Percentiles rank a stretch among this genome's conserved stretches.
Conservation (phyloP, 768 basidiomycete genomes). For the Boletellus ananas region DNA sequence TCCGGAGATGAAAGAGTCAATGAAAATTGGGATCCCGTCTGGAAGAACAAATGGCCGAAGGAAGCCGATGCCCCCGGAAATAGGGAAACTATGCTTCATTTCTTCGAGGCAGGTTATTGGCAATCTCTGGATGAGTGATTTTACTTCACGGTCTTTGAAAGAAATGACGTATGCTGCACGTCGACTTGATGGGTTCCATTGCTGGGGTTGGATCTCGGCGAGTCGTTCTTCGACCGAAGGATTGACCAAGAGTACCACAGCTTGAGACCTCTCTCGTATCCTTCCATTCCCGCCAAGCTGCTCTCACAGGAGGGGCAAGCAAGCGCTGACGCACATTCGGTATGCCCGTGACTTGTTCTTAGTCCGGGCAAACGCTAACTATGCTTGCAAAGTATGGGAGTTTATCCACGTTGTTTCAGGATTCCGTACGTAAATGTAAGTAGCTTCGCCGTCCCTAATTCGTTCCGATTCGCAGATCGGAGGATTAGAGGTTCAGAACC, state of each 20-base stretch:
- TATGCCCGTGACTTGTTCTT: constrained; percentile 14
- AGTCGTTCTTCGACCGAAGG: constrained; percentile 71
- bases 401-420: constrained; percentile 77
- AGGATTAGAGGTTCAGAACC: constrained; percentile 79
- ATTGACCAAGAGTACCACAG: constrained; percentile 79
- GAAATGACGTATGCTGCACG: constrained; percentile 75
- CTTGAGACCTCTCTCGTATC: constrained; percentile 76
- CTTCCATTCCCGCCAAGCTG: constrained; percentile 59
- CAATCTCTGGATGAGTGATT: not conserved
- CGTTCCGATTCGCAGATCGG: constrained; percentile 48
- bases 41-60: constrained; percentile 80
- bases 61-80: constrained; percentile 62
- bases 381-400: constrained; percentile 65
- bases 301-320: constrained; percentile 65
- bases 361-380: not conserved
- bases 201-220: constrained; percentile 73
- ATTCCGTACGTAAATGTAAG: constrained; percentile 41
- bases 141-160: constrained; percentile 25
- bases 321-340: constrained; percentile 83
- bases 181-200: constrained; percentile 75
- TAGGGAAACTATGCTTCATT: constrained; percentile 68
- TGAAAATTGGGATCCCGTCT: constrained; percentile 80
- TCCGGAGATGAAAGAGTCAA: constrained; percentile 79
- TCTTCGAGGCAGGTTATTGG: constrained; percentile 53
- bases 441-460: not conserved